These are phyloP conservation scores for Alternaria angustiovoidea DNA, from an alignment of 2,329 filamentous ascomycete species.

Conservation along the genomic window DNA sequence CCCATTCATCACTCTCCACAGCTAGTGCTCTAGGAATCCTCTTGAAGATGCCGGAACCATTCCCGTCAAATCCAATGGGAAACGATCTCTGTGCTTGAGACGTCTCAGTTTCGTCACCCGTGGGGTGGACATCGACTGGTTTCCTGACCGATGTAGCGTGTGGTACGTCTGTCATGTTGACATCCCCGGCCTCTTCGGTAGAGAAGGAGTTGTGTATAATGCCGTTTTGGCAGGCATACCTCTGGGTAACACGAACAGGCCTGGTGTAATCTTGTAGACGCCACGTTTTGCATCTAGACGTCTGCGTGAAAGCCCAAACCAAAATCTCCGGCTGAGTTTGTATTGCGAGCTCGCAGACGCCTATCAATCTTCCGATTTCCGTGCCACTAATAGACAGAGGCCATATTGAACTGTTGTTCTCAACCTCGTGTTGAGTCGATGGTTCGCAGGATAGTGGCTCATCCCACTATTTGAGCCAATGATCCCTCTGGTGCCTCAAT, in stretches of 20 bases:
- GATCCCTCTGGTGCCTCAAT: constrained; percentile 28
- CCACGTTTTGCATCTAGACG: constrained; percentile 58
- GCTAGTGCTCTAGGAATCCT: constrained; percentile 33
- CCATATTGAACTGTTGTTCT: constrained; percentile 47
- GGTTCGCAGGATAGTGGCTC: constrained; percentile 14
- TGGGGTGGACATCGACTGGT: background rate
- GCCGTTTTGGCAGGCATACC: constrained; percentile 36
- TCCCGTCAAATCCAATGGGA: constrained; percentile 32
- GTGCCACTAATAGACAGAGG: constrained; percentile 61
- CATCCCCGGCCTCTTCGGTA: constrained; percentile 20
- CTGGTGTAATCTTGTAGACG: constrained; percentile 50
- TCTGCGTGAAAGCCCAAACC: constrained; percentile 62
- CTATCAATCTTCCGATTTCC: constrained; percentile 56
- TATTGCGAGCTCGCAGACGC: constrained; percentile 61
- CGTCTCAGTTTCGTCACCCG: constrained; percentile 1
- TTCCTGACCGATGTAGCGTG: background rate
- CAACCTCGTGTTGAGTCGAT: background rate
- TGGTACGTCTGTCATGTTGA: constrained; percentile 21
- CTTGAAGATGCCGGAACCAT: constrained; percentile 22
- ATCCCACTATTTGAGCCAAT: constrained; percentile 45
- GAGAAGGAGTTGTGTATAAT: constrained; percentile 27
- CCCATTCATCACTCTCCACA: constrained; percentile 40
- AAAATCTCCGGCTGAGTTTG: constrained; percentile 56
- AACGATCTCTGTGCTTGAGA: constrained; percentile 8
- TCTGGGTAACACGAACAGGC: constrained; percentile 9